These are phyloP conservation scores for Sequoiadendron giganteum DNA, from an alignment of 75 land plant species.

Conservation along the genomic window DNA sequence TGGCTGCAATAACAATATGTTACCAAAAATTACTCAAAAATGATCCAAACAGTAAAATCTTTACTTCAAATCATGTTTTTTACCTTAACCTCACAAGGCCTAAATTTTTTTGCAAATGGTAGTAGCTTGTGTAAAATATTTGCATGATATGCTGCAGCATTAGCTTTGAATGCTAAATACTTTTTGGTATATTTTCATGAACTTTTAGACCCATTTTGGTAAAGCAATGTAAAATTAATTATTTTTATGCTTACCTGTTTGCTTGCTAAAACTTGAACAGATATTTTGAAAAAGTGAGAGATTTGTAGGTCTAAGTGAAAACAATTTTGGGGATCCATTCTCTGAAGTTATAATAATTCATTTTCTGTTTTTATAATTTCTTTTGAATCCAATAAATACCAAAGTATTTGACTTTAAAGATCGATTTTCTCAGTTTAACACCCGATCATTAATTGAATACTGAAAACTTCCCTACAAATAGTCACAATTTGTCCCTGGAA, in stretches of 20 bases:
- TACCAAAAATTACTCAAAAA: neutral
- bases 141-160: neutral
- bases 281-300: neutral
- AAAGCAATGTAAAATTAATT: neutral
- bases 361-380: neutral
- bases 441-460: neutral
- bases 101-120: neutral
- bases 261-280: neutral
- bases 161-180: neutral
- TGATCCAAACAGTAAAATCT: neutral
- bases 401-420: neutral
- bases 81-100: neutral
- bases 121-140: neutral
- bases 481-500: neutral
- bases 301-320: neutral
- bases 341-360: neutral
- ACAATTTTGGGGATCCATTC: neutral
- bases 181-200: neutral
- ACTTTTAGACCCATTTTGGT: neutral
- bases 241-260: neutral
- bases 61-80: neutral
- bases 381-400: neutral
- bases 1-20: neutral
- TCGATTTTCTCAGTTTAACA: neutral
- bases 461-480: neutral